These are phyloP conservation scores for Barnettozyma botsteinii DNA, from an alignment of 805 yeast species.

Conservation along the genomic window DNA sequence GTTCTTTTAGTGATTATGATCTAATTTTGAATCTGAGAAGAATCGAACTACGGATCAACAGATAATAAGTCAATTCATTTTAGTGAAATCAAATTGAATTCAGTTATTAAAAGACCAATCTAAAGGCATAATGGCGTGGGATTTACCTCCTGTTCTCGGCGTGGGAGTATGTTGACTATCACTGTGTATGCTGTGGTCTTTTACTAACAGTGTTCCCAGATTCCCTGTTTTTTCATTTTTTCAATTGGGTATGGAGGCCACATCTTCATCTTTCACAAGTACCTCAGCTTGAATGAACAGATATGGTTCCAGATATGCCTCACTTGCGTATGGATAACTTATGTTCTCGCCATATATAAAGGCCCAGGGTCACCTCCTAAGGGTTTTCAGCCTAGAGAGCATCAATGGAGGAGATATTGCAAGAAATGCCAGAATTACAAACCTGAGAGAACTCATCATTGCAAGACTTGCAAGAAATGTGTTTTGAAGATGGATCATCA, in stretches of 20 bases:
- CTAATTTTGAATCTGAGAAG: too few relatives aligned
- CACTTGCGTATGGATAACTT: conserved; percentile 67
- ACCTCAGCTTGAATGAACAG: conserved; percentile 36
- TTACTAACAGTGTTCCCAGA: conserved; percentile 29
- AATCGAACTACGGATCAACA: too few relatives aligned
- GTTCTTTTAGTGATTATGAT: too few relatives aligned
- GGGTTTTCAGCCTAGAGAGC: conserved; percentile 36
- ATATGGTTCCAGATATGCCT: conserved; percentile 41
- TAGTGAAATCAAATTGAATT: not conserved
- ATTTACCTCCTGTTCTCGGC: conserved; percentile 18
- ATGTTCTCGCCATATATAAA: conserved; percentile 57
- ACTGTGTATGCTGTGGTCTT: not conserved
- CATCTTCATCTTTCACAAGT: conserved; percentile 44
- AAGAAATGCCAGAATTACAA: conserved; percentile 64
- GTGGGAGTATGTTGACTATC: conserved; percentile 13
- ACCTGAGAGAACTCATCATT: conserved; percentile 84
- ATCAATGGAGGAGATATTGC: conserved; percentile 66
- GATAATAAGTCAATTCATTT: too few relatives aligned
- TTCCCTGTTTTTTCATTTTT: conserved; percentile 59
- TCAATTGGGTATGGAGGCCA: conserved; percentile 60
- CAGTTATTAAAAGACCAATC: too few relatives aligned
- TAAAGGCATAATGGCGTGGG: conserved; percentile 17
- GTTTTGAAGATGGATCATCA: conserved; percentile 93
- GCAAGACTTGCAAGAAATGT: conserved; percentile 67
- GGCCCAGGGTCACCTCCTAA: conserved; percentile 67